Evolutionary conservation across 108 stramenopile genomes (phyloP).

Genomic region (Nitzschia sp.): DNA sequence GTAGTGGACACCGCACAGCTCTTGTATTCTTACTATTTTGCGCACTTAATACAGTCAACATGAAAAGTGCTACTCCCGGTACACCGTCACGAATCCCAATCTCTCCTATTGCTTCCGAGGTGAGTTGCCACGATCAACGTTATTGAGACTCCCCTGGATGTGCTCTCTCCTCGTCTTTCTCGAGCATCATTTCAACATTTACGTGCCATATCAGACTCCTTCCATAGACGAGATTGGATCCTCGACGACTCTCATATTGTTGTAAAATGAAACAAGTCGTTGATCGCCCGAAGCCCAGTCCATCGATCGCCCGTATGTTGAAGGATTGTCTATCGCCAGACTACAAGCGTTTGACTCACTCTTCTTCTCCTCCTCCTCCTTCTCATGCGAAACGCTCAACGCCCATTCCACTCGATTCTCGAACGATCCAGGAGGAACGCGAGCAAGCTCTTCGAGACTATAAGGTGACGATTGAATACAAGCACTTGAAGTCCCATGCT

Average conservation of each 20-base stretch:
- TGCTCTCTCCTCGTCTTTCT: too few species aligned
- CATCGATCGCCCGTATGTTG: neutral
- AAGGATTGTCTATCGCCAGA: slow-evolving; percentile 20
- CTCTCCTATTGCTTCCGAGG: slow-evolving; percentile 53
- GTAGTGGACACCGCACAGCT: too few species aligned
- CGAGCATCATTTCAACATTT: too few species aligned
- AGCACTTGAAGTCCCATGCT: slow-evolving; percentile 87
- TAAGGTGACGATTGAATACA: slow-evolving; percentile 95
- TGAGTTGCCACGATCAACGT: slow-evolving; percentile 31
- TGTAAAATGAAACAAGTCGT: neutral
- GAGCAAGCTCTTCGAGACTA: slow-evolving; percentile 91
- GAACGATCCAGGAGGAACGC: slow-evolving; percentile 59
- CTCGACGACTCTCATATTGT: neutral
- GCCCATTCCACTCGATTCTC: slow-evolving; percentile 5
- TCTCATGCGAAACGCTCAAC: neutral
- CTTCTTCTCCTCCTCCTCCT: neutral
- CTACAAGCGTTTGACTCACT: slow-evolving; percentile 3
- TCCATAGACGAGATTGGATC: too few species aligned
- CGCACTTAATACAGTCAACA: too few species aligned
- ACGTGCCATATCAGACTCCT: too few species aligned
- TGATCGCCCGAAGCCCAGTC: neutral
- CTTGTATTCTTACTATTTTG: too few species aligned
- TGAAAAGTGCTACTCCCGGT: slow-evolving; percentile 14
- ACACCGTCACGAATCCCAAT: slow-evolving; percentile 47
- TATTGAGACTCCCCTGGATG: neutral